A percentile compares a stretch with the other conserved stretches of the same genome.
These are phyloP conservation scores for Dioszegia hungarica DNA, from an alignment of 768 basidiomycete genomes.

Conservation along the genomic window DNA sequence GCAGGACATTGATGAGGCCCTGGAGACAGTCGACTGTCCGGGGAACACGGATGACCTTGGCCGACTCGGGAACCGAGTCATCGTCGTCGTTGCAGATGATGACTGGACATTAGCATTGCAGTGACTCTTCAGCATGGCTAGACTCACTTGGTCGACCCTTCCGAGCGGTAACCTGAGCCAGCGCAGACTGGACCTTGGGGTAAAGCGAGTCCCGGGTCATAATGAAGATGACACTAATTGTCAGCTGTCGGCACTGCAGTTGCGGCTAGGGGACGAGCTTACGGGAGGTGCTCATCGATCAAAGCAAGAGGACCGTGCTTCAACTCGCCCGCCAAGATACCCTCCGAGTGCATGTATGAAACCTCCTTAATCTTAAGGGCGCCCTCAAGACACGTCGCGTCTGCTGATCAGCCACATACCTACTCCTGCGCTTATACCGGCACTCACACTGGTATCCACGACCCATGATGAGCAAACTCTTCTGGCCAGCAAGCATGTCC, in stretches of 20 bases:
- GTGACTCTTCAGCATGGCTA: not conserved
- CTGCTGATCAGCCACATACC: conserved; percentile 31
- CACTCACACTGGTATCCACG: conserved; percentile 77
- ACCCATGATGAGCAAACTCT: conserved; percentile 91
- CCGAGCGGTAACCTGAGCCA: conserved; percentile 93
- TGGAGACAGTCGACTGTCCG: conserved; percentile 91
- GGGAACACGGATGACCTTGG: conserved; percentile 87
- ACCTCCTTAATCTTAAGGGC: conserved; percentile 99
- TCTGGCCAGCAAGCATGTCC: conserved; percentile 62
- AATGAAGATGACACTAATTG: conserved; percentile 84
- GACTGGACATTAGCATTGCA: conserved; percentile 57
- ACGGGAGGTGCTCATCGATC: conserved; percentile 91
- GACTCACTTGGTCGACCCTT: conserved; percentile 65
- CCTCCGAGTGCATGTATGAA: conserved; percentile 63
- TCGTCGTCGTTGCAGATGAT: conserved; percentile 94
- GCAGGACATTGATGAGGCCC: conserved; percentile 92
- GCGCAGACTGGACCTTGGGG: conserved; percentile 95
- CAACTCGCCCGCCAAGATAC: conserved; percentile 93
- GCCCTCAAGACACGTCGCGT: conserved; percentile 96
- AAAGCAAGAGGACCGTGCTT: conserved; percentile 98
- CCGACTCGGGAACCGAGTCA: conserved; percentile 61
- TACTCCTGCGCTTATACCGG: no score
- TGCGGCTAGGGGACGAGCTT: no score
- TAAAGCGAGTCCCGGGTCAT: conserved; percentile 99
- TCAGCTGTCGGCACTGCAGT: no score